Conservation (phyloP, 148 eudicot species). For the Rhododendron vialii region DNA sequence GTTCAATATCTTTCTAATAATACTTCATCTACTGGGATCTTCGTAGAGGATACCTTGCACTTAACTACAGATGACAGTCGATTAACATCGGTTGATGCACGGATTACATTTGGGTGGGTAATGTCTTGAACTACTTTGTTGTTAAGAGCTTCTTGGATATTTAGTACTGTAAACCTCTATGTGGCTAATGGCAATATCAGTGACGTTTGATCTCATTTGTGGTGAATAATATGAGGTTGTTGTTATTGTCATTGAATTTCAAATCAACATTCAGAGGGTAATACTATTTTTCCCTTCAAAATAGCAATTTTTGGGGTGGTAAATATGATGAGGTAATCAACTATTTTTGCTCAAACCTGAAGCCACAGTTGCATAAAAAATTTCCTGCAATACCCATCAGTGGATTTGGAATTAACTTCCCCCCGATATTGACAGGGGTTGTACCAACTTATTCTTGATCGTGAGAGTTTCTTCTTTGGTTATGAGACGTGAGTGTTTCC, state of each 20-base stretch:
- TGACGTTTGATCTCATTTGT: not conserved
- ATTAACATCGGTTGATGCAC: conserved; percentile 38
- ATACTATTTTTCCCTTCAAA: not conserved
- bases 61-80: conserved; percentile 42
- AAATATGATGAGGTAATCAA: not conserved
- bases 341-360: not conserved
- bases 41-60: conserved; percentile 75
- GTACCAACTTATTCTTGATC: not conserved
- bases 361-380: not conserved
- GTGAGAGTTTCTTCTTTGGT: not conserved
- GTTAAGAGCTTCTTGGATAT: not conserved
- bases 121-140: not conserved
- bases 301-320: not conserved
- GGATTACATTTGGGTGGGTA: conserved; percentile 69
- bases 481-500: not conserved
- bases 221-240: not conserved
- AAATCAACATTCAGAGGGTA: conserved; percentile 21
- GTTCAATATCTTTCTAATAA: conserved; percentile 52
- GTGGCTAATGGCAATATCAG: not conserved
- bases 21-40: conserved; percentile 69
- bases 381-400: not conserved
- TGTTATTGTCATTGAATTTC: not conserved
- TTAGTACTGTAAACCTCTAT: not conserved
- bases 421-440: not conserved
- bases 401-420: not conserved